Evolutionary conservation across 495 filamentous ascomycete species (phyloP).

Genomic region (Xylaria venustula): DNA sequence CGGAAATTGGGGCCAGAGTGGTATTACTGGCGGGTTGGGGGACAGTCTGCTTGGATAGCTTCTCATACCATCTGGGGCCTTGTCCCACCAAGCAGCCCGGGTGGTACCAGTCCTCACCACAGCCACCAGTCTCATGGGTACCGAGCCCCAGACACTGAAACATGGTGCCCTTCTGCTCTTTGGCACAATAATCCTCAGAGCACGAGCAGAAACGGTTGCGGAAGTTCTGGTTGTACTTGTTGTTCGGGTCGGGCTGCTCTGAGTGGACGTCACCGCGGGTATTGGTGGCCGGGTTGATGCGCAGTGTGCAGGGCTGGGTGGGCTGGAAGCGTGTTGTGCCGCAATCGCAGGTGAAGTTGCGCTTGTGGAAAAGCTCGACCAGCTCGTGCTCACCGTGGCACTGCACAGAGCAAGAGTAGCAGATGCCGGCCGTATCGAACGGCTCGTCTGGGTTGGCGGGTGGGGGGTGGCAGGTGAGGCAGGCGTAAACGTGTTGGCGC

Average conservation of each 20-base stretch:
- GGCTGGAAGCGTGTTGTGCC: slow-evolving; percentile 78
- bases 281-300: slow-evolving; percentile 70
- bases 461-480: slow-evolving; percentile 87
- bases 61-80: slow-evolving; percentile 56
- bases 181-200: slow-evolving; percentile 76
- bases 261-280: slow-evolving; percentile 73
- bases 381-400: slow-evolving; percentile 95
- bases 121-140: slow-evolving; percentile 74
- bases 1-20: slow-evolving; percentile 38
- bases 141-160: slow-evolving; percentile 94
- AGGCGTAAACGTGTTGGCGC: slow-evolving; percentile 84
- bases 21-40: slow-evolving; percentile 13
- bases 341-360: slow-evolving; percentile 95
- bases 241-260: slow-evolving; percentile 66
- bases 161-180: slow-evolving; percentile 95
- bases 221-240: slow-evolving; percentile 95
- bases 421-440: slow-evolving; percentile 80
- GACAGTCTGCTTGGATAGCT: slow-evolving; percentile 44
- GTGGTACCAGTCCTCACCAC: slow-evolving; percentile 99
- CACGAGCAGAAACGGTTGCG: slow-evolving; percentile 91
- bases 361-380: slow-evolving; percentile 94
- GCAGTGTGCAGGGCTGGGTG: slow-evolving; percentile 70
- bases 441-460: slow-evolving; percentile 56
- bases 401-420: slow-evolving; percentile 93
- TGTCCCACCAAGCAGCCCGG: slow-evolving; percentile 88